Percentiles rank a stretch among this genome's conserved stretches.
Conservation (phyloP, 148 eudicot species). For the Oxyria digyna region DNA sequence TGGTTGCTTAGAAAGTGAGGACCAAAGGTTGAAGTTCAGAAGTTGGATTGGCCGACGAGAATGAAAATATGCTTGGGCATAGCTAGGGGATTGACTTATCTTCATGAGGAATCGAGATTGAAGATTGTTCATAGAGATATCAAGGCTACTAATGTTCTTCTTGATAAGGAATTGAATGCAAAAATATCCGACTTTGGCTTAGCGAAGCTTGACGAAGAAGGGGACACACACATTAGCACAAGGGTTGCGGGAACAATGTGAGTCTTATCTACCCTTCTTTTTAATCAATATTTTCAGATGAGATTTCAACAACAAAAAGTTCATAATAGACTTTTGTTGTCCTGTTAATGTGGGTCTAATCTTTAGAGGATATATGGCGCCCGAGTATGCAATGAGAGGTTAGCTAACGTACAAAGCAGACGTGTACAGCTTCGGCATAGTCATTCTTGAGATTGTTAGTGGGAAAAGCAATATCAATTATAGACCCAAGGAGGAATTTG, state of each 20-base stretch:
- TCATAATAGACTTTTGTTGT: background rate
- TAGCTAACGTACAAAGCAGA: constrained; percentile 87
- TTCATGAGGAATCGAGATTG: constrained; percentile 51
- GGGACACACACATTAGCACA: constrained; percentile 66
- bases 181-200: constrained; percentile 85
- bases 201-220: constrained; percentile 79
- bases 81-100: constrained; percentile 54
- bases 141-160: constrained; percentile 72
- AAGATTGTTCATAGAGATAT: constrained; percentile 78
- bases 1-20: no score
- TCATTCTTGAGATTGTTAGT: constrained; percentile 67
- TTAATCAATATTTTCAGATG: no score
- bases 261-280: constrained; percentile 9
- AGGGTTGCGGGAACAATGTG: constrained; percentile 75
- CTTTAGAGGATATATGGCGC: constrained; percentile 84
- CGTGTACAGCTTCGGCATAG: constrained; percentile 82
- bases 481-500: constrained; percentile 69
- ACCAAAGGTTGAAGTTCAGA: constrained; percentile 16
- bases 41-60: constrained; percentile 40
- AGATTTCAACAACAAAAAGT: no score
- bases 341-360: no score
- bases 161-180: constrained; percentile 69
- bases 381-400: constrained; percentile 90
- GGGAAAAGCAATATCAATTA: constrained; percentile 73
- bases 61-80: constrained; percentile 32